Base-by-base conservation (phyloP, 345 rosid genomes). In the Syzygium aromaticum region DNA sequence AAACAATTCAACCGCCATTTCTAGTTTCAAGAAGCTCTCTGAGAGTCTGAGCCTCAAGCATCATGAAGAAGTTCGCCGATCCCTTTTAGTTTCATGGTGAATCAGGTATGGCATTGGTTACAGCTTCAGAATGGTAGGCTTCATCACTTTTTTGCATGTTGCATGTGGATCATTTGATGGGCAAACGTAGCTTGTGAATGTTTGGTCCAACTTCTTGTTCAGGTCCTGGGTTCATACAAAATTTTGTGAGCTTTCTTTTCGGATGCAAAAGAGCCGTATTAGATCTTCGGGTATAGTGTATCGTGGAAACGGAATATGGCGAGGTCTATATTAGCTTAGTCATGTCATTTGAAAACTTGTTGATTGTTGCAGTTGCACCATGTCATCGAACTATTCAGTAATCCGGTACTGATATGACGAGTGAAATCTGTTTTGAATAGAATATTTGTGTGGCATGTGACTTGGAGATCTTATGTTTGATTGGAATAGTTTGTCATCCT, bases 1-100 rank as follows among this genome's bases (percentile, higher is more conserved):
- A 67, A 43, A 86, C 54, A 51, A 51, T 46, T 21, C 86, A 92
- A 90, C 92, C 90, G 93, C 92, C 93, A 89, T 92, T 92, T 92
- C 52, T 87, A 54, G 88, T 90, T 87, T 73, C 84, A 67, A 87
- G 85, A 80, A 63, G 56, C 85, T 40, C 25, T 54, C 8, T 5
- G 82, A 33, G 27, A 19, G 49, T 73, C 49, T 19, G 49, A 73
- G 43, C 82, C 82, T 73, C 82, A 19, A 38, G 49, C 82, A 73
- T 73, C 82, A 9, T 19, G 25, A 73, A 73, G 80, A 38, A 73
- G 27, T 73, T 38, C 49, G 10, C 49, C 2, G 80, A 38, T 73
- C 82, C 82, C 49, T 73, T 38, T 10, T 19, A 40, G 49, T 38
- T 73, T 38, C 82, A 38, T 73, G 82, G 54, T 16, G 54, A 64